Percentiles rank a stretch among this genome's conserved stretches.
Evolutionary conservation across 306 rosid genomes (phyloP).

Genomic region (Rosa chinensis): DNA sequence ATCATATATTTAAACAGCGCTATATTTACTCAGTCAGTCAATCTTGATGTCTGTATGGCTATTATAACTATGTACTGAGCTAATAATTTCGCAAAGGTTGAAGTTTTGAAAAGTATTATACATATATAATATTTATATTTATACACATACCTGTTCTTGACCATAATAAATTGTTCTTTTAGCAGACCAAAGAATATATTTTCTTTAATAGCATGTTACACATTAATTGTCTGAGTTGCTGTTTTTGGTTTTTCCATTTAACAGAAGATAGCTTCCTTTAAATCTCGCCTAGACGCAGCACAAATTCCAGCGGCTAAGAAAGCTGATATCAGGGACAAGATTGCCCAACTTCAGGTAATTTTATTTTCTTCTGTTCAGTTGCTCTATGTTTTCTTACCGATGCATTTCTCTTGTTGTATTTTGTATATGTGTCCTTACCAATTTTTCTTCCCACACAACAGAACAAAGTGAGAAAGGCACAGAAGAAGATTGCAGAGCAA

Average conservation of each 20-base stretch:
- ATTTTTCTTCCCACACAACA: slow-evolving; percentile 15
- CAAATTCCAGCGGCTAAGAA: slow-evolving; percentile 87
- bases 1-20: neutral
- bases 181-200: neutral
- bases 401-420: neutral
- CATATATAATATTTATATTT: neutral
- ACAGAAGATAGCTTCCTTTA: slow-evolving; percentile 80
- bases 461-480: slow-evolving; percentile 82
- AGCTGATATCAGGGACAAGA: slow-evolving; percentile 74
- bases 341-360: slow-evolving; percentile 67
- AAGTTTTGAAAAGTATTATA: neutral
- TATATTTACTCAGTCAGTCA: too few species aligned
- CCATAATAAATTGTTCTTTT: neutral
- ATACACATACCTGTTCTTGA: too few species aligned
- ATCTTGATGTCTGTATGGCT: too few species aligned
- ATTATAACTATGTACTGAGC: neutral
- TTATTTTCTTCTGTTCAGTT: neutral
- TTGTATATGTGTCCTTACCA: neutral
- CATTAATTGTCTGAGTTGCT: neutral
- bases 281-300: slow-evolving; percentile 71
- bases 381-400: slow-evolving; percentile 14
- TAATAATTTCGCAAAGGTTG: neutral
- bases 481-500: slow-evolving; percentile 83
- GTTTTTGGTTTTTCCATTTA: neutral
- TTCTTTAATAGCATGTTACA: neutral